Percentiles rank a stretch among this genome's conserved stretches.
Conservation (phyloP, 2,329 filamentous ascomycete genomes). For the Aspergillus flavus region DNA sequence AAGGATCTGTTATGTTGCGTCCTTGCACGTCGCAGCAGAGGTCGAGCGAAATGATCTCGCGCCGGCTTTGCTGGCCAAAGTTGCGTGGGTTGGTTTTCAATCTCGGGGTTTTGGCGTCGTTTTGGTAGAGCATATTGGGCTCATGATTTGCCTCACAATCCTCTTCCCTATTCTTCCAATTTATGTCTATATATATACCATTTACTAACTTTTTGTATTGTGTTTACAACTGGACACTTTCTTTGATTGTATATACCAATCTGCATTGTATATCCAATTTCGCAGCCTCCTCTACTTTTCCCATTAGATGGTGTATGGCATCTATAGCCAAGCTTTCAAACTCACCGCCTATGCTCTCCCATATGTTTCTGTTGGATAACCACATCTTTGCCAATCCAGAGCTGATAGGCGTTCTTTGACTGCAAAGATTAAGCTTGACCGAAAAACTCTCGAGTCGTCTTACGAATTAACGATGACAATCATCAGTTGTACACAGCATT, state of each 20-base stretch:
- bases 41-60: constrained; percentile 14
- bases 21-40: constrained; percentile 4
- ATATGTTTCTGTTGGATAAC: not conserved
- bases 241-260: constrained; percentile 22
- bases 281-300: not conserved
- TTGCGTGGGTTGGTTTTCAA: constrained; percentile 13
- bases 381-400: not conserved
- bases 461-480: not conserved
- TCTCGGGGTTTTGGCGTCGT: constrained; percentile 6
- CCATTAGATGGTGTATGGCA: not conserved
- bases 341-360: not conserved
- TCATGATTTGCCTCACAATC: constrained; percentile 9
- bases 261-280: constrained; percentile 7
- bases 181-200: constrained; percentile 13
- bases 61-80: constrained; percentile 24
- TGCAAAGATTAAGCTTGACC: not conserved
- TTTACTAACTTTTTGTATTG: constrained; percentile 8
- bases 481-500: not conserved
- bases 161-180: not conserved
- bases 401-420: not conserved
- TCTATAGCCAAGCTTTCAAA: not conserved
- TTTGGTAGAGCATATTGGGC: constrained; percentile 11
- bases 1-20: constrained; percentile 8
- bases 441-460: not conserved
- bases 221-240: constrained; percentile 1